Percentiles rank a stretch among this genome's conserved stretches.
These are phyloP conservation scores for Podospora conica DNA, from an alignment of 495 filamentous ascomycete species.

Conservation along the genomic window DNA sequence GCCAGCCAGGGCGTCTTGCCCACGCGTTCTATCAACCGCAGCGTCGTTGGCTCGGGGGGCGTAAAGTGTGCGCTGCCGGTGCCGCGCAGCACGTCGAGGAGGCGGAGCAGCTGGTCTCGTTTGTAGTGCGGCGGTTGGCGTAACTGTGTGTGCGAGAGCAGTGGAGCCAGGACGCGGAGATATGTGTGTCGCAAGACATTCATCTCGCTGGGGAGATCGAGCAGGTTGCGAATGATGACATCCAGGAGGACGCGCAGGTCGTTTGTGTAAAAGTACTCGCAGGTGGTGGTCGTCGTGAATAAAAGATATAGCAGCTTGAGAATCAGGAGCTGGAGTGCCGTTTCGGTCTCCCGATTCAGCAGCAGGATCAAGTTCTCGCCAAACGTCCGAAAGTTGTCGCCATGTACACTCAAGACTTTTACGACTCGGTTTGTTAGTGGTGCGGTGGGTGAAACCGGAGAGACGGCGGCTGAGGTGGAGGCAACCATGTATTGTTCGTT, in stretches of 20 bases:
- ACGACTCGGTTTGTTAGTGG: constrained; percentile 88
- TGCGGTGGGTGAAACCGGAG: constrained; percentile 40
- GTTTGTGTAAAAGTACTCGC: constrained; percentile 98
- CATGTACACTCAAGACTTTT: constrained; percentile 75
- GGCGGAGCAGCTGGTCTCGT: constrained; percentile 68
- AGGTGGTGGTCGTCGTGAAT: constrained; percentile 83
- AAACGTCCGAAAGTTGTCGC: constrained; percentile 81
- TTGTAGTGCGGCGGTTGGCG: constrained; percentile 84
- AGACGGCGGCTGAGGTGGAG: constrained; percentile 50
- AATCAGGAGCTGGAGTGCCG: constrained; percentile 86
- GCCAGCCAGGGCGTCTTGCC: constrained; percentile 76
- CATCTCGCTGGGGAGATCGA: constrained; percentile 82
- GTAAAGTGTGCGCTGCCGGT: constrained; percentile 72
- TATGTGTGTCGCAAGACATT: constrained; percentile 89
- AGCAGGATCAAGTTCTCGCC: constrained; percentile 96
- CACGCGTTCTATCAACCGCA: constrained; percentile 76
- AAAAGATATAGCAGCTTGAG: constrained; percentile 92
- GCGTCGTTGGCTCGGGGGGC: constrained; percentile 83
- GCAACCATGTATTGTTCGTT: constrained; percentile 98
- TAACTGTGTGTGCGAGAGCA: constrained; percentile 87
- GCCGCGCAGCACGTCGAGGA: constrained; percentile 61
- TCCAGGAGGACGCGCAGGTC: constrained; percentile 91
- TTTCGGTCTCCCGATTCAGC: constrained; percentile 92
- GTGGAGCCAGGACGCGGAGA: constrained; percentile 85
- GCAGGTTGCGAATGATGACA: constrained; percentile 90